phyloP scores from a whole-genome alignment of 2,329 filamentous ascomycete genomes.

The Drechslerella dactyloides region DNA sequence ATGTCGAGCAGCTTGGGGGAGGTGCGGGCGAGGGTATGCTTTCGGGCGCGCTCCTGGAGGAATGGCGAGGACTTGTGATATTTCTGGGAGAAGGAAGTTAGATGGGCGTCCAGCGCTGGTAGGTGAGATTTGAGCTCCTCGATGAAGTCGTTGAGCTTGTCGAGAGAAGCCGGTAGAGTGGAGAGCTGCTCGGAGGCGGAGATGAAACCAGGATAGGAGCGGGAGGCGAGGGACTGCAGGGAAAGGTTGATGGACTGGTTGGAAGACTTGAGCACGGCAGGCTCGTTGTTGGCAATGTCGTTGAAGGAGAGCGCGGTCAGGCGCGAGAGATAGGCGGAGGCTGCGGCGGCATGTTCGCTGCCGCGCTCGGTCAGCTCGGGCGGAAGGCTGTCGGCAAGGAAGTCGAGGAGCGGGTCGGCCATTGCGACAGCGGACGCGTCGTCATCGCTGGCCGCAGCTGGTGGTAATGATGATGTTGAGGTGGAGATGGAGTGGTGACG shows the following conservation, averaged over 20 bases:
- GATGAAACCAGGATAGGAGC: constrained; percentile 84
- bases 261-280: constrained; percentile 77
- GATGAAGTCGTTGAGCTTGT: constrained; percentile 68
- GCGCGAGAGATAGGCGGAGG: constrained; percentile 74
- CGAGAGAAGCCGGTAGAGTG: constrained; percentile 66
- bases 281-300: constrained; percentile 75
- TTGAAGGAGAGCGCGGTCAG: constrained; percentile 78
- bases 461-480: too few species aligned
- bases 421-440: constrained; percentile 19
- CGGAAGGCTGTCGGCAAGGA: constrained; percentile 41
- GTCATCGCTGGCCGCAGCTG: constrained; percentile 8
- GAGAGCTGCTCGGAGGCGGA: constrained; percentile 77
- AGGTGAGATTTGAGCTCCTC: constrained; percentile 73
- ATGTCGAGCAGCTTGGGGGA: constrained; percentile 89
- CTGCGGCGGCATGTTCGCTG: constrained; percentile 34
- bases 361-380: constrained; percentile 35
- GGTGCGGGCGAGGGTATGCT: constrained; percentile 81
- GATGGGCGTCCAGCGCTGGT: constrained; percentile 77
- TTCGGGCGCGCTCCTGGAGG: constrained; percentile 75
- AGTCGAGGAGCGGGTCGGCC: constrained; percentile 49
- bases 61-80: constrained; percentile 74
- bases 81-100: constrained; percentile 78
- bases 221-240: constrained; percentile 85
- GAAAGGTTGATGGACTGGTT: constrained; percentile 81
- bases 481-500: too few species aligned